These are phyloP conservation scores for Alternaria brassicicola DNA, from an alignment of 2,329 filamentous ascomycete genomes.

Conservation along the genomic window DNA sequence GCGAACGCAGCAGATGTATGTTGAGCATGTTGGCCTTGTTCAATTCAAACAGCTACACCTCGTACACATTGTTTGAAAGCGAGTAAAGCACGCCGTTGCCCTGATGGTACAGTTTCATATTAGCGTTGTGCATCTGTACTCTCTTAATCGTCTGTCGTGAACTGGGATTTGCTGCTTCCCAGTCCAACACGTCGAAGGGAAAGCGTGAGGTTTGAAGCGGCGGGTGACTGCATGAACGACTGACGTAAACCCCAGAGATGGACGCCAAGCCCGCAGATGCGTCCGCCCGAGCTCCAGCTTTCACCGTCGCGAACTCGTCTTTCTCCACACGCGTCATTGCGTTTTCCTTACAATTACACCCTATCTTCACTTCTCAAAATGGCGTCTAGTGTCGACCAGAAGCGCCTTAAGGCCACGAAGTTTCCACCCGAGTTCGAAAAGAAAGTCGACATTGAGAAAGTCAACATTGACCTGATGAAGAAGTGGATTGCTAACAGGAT, in stretches of 20 bases:
- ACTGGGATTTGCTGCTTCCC: neutral
- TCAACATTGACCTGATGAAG: constrained; percentile 97
- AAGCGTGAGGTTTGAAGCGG: neutral
- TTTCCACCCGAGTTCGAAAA: constrained; percentile 92
- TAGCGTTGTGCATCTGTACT: neutral
- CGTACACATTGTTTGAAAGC: neutral
- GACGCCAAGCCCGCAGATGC: constrained; percentile 18
- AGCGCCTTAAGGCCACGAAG: constrained; percentile 87
- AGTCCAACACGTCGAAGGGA: neutral
- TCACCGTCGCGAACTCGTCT: constrained; percentile 7
- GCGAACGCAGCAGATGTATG: neutral
- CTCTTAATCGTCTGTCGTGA: neutral
- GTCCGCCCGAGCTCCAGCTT: constrained; percentile 18
- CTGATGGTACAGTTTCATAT: neutral
- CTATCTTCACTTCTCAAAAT: constrained; percentile 53
- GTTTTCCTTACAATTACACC: neutral
- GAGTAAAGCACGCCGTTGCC: neutral
- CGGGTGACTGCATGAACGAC: constrained; percentile 14
- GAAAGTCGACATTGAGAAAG: constrained; percentile 97
- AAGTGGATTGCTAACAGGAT: constrained; percentile 95
- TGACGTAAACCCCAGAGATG: constrained; percentile 20
- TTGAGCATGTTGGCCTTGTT: neutral
- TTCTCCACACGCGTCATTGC: constrained; percentile 6
- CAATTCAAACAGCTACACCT: neutral
- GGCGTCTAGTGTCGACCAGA: constrained; percentile 85